phyloP scores from a whole-genome alignment of 495 filamentous ascomycete species.

The Sordaria brevicollis region DNA sequence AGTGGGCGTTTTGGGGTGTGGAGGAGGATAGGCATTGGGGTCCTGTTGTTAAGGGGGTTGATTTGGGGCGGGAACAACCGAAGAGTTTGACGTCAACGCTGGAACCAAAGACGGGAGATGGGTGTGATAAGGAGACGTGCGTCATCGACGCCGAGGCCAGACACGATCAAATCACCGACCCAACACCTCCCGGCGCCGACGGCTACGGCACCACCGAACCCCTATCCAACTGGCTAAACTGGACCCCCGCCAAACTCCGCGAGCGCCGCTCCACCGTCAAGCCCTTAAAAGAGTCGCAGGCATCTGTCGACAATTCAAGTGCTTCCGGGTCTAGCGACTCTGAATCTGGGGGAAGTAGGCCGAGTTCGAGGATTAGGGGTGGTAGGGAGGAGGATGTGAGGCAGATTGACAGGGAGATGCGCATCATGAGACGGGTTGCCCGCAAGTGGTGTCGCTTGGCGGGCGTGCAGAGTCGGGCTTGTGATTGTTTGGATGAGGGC shows the following conservation, averaged over 20 bases:
- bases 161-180: neutral
- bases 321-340: constrained; percentile 7
- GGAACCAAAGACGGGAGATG: neutral
- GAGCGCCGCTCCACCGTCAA: constrained; percentile 20
- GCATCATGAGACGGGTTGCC: constrained; percentile 49
- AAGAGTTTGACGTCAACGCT: neutral
- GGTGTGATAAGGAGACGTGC: neutral
- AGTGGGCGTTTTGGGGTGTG: constrained; percentile 57
- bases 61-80: neutral
- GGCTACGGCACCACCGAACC: neutral
- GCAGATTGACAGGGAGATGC: constrained; percentile 26
- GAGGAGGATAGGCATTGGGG: constrained; percentile 50
- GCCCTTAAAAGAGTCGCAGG: constrained; percentile 18
- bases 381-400: constrained; percentile 12
- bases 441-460: constrained; percentile 67
- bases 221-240: constrained; percentile 21
- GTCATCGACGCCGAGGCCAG: neutral
- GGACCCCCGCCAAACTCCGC: constrained; percentile 35
- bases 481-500: constrained; percentile 36
- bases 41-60: constrained; percentile 40
- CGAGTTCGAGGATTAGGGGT: neutral
- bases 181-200: neutral
- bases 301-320: constrained; percentile 23
- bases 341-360: neutral
- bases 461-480: constrained; percentile 41